Conservation (phyloP, 2,329 filamentous ascomycete species). For the Hypoxylon sp. region DNA sequence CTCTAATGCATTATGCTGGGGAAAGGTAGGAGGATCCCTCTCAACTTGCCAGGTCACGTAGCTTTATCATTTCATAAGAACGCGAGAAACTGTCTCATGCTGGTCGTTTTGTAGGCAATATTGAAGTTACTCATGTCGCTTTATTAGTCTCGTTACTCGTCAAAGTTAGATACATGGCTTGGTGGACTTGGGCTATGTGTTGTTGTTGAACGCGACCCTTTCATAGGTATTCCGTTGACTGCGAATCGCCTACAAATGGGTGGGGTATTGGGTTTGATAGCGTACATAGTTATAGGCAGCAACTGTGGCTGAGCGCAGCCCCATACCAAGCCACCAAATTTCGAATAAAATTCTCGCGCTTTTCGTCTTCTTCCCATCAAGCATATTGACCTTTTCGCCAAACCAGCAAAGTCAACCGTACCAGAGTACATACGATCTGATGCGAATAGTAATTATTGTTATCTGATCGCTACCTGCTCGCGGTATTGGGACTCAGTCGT, state of each 20-base stretch:
- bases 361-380: neutral
- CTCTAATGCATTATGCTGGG: neutral
- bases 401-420: constrained; percentile 1
- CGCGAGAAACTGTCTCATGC: neutral
- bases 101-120: neutral
- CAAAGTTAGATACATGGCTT: neutral
- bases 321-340: neutral
- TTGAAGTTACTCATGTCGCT: neutral
- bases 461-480: neutral
- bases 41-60: neutral
- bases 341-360: neutral
- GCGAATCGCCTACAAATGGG: neutral
- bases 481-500: neutral
- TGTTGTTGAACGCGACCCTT: neutral
- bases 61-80: neutral
- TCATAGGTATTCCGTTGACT: neutral
- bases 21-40: neutral
- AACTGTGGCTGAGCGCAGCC: constrained; percentile 4
- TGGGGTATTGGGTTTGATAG: neutral
- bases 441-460: neutral
- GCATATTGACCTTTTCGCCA: neutral
- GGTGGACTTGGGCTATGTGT: neutral
- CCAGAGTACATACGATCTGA: neutral
- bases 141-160: neutral
- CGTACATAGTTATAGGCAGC: neutral